Evolutionary conservation across 176 grass and related monocot species (phyloP).

Genomic region (Sorghum bicolor): Sorghum_bicolor_NCBIv3 NC_012870.2:67616501-67617000

Average conservation of each 20-base stretch:
- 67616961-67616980: slow-evolving; percentile 95
- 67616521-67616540: slow-evolving; percentile 90
- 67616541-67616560: slow-evolving; percentile 73
- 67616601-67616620: slow-evolving; percentile 43
- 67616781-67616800: slow-evolving; percentile 92
- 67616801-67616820: slow-evolving; percentile 91
- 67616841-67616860: slow-evolving; percentile 81
- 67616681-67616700: not conserved
- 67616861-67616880: slow-evolving; percentile 90
- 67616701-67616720: slow-evolving; percentile 10
- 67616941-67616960: slow-evolving; percentile 81
- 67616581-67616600: slow-evolving; percentile 55
- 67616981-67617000: slow-evolving; percentile 82
- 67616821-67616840: slow-evolving; percentile 61
- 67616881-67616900: slow-evolving; percentile 83
- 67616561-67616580: slow-evolving; percentile 64
- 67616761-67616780: slow-evolving; percentile 77
- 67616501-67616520: slow-evolving; percentile 80
- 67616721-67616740: slow-evolving; percentile 58
- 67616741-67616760: slow-evolving; percentile 63
- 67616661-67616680: not conserved
- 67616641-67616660: slow-evolving; percentile 38
- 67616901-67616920: slow-evolving; percentile 97
- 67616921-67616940: slow-evolving; percentile 61
- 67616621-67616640: slow-evolving; percentile 64